Evolutionary conservation across 2,329 filamentous ascomycete species (phyloP).

Genomic region (Colletotrichum sp.): DNA sequence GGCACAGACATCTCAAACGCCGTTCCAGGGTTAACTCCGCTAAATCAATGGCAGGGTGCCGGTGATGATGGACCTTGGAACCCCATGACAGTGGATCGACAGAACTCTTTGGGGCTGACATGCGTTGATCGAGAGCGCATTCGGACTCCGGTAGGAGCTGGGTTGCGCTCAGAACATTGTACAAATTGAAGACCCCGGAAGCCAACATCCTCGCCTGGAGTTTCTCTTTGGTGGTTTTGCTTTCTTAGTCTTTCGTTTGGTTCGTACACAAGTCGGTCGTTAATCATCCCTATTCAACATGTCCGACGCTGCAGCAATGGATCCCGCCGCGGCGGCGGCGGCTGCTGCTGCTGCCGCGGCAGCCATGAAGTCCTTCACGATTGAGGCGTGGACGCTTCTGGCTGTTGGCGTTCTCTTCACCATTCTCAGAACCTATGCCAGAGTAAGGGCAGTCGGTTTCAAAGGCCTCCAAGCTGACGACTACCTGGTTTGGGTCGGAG

Average conservation of each 20-base stretch:
- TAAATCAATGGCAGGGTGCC: background rate
- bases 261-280: background rate
- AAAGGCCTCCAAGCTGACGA: constrained; percentile 38
- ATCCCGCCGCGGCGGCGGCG: constrained; percentile 24
- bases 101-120: background rate
- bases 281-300: background rate
- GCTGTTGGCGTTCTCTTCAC: constrained; percentile 37
- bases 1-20: background rate
- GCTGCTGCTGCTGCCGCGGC: constrained; percentile 25
- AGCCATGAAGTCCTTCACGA: constrained; percentile 31
- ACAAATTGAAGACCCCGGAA: background rate
- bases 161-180: background rate
- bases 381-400: constrained; percentile 39
- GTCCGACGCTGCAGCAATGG: background rate
- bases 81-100: background rate
- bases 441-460: constrained; percentile 35
- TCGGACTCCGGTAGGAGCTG: background rate
- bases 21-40: background rate
- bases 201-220: background rate
- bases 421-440: constrained; percentile 38
- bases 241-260: background rate
- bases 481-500: constrained; percentile 36
- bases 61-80: background rate
- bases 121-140: background rate
- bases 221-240: background rate